Percentiles rank a stretch among this genome's conserved stretches.
Evolutionary conservation across 1,284 basidiomycete species (phyloP).

Genomic region (Pseudozyma tsukubaensis): DNA sequence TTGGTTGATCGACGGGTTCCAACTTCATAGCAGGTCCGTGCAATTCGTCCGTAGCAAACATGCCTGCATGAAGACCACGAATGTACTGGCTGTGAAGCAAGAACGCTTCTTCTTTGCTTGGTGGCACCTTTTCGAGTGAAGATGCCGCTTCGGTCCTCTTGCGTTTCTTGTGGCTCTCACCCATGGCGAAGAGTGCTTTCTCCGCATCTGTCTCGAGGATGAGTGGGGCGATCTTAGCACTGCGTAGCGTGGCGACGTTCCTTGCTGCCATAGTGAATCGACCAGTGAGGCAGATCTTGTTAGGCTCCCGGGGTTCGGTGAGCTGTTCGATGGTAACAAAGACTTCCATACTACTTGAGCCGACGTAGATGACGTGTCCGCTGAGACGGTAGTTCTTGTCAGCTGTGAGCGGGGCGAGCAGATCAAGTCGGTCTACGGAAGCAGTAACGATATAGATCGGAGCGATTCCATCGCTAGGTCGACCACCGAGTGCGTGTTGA

Average conservation of each 20-base stretch:
- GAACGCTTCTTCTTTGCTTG: slow-evolving; percentile 66
- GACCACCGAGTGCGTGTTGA: slow-evolving; percentile 67
- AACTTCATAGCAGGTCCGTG: slow-evolving; percentile 22
- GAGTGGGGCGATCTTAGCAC: slow-evolving; percentile 61
- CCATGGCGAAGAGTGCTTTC: slow-evolving; percentile 63
- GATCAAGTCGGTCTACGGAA: slow-evolving; percentile 68
- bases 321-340: slow-evolving; percentile 68
- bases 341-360: slow-evolving; percentile 68
- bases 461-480: slow-evolving; percentile 53
- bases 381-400: slow-evolving; percentile 58
- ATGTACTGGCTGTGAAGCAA: slow-evolving; percentile 67
- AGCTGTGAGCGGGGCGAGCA: slow-evolving; percentile 50
- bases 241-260: slow-evolving; percentile 54
- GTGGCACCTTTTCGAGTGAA: slow-evolving; percentile 63
- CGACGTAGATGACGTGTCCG: slow-evolving; percentile 57
- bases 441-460: slow-evolving; percentile 70
- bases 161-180: slow-evolving; percentile 64
- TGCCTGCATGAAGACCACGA: slow-evolving; percentile 41
- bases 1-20: slow-evolving; percentile 12
- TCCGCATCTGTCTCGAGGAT: slow-evolving; percentile 60
- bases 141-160: slow-evolving; percentile 58
- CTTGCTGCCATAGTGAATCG: slow-evolving; percentile 69
- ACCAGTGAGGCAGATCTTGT: slow-evolving; percentile 67
- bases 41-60: slow-evolving; percentile 42
- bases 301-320: slow-evolving; percentile 28